Conservation (phyloP, 2,329 filamentous ascomycete genomes). For the Parastagonospora avenae region DNA sequence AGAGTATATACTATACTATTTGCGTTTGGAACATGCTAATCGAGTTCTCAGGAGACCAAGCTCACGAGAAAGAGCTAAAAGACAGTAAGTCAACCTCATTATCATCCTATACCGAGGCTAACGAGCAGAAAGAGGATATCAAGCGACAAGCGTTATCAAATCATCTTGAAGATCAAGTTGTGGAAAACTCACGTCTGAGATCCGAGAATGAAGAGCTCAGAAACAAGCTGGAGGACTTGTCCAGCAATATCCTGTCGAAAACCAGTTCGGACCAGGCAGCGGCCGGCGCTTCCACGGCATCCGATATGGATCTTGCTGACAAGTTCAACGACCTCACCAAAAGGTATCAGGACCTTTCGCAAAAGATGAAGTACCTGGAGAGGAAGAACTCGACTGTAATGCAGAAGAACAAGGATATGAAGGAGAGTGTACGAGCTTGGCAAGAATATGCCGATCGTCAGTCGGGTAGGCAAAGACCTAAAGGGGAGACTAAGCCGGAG, state of each 20-base stretch:
- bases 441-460: constrained; percentile 43
- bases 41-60: constrained; percentile 27
- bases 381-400: constrained; percentile 41
- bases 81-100: constrained; percentile 24
- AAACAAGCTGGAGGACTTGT: background rate
- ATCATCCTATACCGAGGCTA: background rate
- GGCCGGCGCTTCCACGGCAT: too few species aligned
- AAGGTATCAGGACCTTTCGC: constrained; percentile 31
- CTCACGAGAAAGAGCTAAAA: constrained; percentile 29
- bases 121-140: constrained; percentile 30
- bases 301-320: constrained; percentile 12
- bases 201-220: constrained; percentile 33
- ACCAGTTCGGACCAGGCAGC: too few species aligned
- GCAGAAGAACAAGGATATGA: constrained; percentile 47
- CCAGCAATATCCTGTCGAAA: background rate
- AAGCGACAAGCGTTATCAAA: constrained; percentile 30
- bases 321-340: constrained; percentile 42
- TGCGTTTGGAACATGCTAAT: constrained; percentile 7
- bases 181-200: constrained; percentile 30
- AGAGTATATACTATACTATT: constrained; percentile 23
- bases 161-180: constrained; percentile 32
- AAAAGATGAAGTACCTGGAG: constrained; percentile 39
- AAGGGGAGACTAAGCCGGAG: constrained; percentile 14
- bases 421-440: constrained; percentile 47
- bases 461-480: constrained; percentile 26